These are phyloP conservation scores for Diaporthe sp. DNA, from an alignment of 2,329 filamentous ascomycete genomes.

Conservation along the genomic window DNA sequence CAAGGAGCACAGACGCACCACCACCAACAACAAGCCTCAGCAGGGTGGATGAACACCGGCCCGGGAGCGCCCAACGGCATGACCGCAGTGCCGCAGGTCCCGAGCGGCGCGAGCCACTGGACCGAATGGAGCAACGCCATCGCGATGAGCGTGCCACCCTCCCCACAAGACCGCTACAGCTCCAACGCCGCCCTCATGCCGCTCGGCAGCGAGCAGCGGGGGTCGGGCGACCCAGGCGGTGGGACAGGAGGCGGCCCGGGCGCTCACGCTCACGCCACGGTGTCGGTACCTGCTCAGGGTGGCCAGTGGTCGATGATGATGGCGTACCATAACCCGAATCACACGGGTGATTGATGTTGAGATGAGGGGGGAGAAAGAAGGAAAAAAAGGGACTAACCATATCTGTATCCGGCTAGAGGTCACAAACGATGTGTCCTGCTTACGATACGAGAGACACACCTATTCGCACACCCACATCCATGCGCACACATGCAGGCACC, in stretches of 20 bases:
- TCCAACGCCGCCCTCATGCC: conserved; percentile 58
- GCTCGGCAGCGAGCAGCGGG: conserved; percentile 49
- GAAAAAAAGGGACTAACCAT: background rate
- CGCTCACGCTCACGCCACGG: too few species aligned
- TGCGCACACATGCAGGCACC: background rate
- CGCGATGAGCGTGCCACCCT: conserved; percentile 54
- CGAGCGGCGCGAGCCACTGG: conserved; percentile 56
- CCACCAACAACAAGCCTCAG: conserved; percentile 36
- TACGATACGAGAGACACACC: background rate
- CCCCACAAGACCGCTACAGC: conserved; percentile 59
- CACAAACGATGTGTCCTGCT: background rate
- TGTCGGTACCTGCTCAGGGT: background rate
- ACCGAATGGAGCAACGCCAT: conserved; percentile 63
- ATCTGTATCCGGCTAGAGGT: background rate
- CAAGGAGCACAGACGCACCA: conserved; percentile 43
- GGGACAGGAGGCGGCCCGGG: conserved; percentile 6
- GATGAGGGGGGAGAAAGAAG: background rate
- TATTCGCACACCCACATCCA: too few species aligned
- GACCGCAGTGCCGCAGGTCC: conserved; percentile 29
- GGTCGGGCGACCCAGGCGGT: conserved; percentile 1
- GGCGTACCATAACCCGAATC: conserved; percentile 23
- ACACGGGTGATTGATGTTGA: background rate
- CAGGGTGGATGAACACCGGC: conserved; percentile 12
- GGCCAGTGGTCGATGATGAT: conserved; percentile 34
- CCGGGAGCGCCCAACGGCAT: conserved; percentile 25